Evolutionary conservation across 371 early-diverging fungal species (phyloP).

Genomic region (Apophysomyces sp.): DNA sequence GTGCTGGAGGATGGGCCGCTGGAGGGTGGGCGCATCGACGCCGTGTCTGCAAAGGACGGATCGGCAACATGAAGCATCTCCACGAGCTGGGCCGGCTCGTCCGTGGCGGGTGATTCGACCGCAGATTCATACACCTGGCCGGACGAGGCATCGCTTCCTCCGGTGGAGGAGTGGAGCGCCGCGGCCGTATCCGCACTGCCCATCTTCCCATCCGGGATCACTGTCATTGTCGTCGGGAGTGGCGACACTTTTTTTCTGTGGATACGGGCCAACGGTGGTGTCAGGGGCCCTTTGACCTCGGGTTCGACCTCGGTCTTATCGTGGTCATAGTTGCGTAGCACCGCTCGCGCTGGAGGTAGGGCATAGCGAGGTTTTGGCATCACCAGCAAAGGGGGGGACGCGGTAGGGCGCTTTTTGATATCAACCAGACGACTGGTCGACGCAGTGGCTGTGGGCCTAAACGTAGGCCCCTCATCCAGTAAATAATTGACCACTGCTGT

Average conservation of each 20-base stretch:
- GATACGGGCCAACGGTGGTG: neutral
- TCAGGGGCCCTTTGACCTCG: too few species aligned
- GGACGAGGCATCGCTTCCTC: constrained; percentile 12
- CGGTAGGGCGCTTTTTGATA: neutral
- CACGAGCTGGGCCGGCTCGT: neutral
- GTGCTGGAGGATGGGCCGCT: neutral
- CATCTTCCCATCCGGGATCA: too few species aligned
- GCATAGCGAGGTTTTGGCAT: constrained; percentile 22
- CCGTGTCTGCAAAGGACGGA: neutral
- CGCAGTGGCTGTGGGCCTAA: neutral
- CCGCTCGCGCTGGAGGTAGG: neutral
- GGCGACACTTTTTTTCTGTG: neutral
- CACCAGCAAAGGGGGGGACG: neutral
- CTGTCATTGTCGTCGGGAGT: neutral
- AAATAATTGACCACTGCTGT: neutral
- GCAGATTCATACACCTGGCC: constrained; percentile 13
- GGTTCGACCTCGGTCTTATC: constrained; percentile 16
- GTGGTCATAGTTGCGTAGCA: constrained; percentile 10
- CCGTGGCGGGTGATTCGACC: constrained; percentile 6
- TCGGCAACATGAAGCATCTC: too few species aligned
- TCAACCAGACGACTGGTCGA: neutral
- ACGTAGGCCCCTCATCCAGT: neutral
- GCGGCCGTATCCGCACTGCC: neutral
- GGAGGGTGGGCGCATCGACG: neutral
- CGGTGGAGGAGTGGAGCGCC: neutral